phyloP scores from a whole-genome alignment of 345 rosid species.

The Salix suchowensis region DNA sequence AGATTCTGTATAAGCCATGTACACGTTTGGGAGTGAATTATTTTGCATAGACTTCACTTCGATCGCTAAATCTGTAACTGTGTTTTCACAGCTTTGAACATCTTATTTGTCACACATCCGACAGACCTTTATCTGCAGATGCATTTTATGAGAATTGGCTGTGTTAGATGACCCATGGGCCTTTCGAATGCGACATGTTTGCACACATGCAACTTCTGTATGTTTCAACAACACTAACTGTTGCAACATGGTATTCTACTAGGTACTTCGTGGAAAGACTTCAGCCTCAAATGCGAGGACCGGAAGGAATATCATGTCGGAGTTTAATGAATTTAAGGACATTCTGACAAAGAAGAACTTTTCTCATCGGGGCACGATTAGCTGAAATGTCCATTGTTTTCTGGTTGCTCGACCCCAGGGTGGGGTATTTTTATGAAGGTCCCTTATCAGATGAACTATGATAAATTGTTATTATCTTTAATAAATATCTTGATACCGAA shows the following conservation, averaged over 20 bases:
- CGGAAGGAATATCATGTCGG: slow-evolving; percentile 11
- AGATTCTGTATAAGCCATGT: slow-evolving; percentile 1
- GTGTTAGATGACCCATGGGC: not conserved
- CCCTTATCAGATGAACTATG: not conserved
- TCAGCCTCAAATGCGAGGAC: slow-evolving; percentile 8
- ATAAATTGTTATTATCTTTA: slow-evolving; percentile 2
- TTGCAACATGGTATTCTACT: not conserved
- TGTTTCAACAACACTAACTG: not conserved
- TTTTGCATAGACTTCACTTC: slow-evolving; percentile 14
- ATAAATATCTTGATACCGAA: slow-evolving; percentile 12
- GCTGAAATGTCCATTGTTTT: slow-evolving; percentile 13
- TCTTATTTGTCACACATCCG: slow-evolving; percentile 6
- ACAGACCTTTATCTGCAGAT: not conserved
- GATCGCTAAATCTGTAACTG: not conserved
- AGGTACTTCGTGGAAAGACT: slow-evolving; percentile 1
- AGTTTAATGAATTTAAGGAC: slow-evolving; percentile 17
- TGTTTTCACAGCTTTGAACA: not conserved
- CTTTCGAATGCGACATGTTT: slow-evolving; percentile 12
- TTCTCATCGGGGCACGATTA: slow-evolving; percentile 10
- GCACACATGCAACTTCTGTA: slow-evolving; percentile 7
- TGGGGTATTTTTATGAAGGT: slow-evolving; percentile 13
- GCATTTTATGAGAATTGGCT: not conserved
- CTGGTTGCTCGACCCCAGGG: slow-evolving; percentile 10
- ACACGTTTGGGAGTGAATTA: slow-evolving; percentile 4
- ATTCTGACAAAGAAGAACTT: slow-evolving; percentile 28